Conservation (phyloP, 192 early-diverging fungal genomes). For the Pilobolus umbonatus region DNA sequence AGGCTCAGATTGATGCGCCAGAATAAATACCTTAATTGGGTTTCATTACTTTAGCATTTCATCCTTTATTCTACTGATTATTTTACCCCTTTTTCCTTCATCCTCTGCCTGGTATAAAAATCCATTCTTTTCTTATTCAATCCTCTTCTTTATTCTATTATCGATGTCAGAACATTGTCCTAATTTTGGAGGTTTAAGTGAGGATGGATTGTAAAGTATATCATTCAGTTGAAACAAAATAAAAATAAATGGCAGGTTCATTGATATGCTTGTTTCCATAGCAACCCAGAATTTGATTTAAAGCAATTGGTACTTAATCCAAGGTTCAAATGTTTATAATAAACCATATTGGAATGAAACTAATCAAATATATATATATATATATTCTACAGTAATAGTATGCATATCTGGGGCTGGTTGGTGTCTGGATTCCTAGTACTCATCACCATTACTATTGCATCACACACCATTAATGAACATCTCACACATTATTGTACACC, state of each 20-base stretch:
- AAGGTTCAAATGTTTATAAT: neutral
- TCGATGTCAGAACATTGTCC: conserved; percentile 19
- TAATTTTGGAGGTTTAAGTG: conserved; percentile 14
- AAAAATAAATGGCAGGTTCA: neutral
- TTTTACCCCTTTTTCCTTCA: too few relatives aligned
- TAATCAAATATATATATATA: neutral
- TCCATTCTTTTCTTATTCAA: neutral
- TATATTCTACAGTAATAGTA: conserved; percentile 11
- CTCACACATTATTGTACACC: conserved; percentile 18
- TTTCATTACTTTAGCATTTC: too few relatives aligned
- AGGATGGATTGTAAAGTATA: conserved; percentile 24
- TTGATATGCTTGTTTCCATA: neutral
- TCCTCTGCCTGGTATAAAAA: neutral
- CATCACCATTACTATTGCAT: conserved; percentile 15
- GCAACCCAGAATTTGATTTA: conserved; percentile 24
- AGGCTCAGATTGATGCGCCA: too few relatives aligned
- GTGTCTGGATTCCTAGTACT: conserved; percentile 27
- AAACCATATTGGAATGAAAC: neutral
- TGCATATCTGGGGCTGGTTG: conserved; percentile 36
- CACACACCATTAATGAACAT: conserved; percentile 22
- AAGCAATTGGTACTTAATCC: conserved; percentile 24
- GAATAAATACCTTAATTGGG: too few relatives aligned
- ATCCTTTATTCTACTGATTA: too few relatives aligned
- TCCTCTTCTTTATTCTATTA: neutral
- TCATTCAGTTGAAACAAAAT: neutral